Conservation (phyloP, 495 filamentous ascomycete genomes). For the Neurospora sp. region DNA sequence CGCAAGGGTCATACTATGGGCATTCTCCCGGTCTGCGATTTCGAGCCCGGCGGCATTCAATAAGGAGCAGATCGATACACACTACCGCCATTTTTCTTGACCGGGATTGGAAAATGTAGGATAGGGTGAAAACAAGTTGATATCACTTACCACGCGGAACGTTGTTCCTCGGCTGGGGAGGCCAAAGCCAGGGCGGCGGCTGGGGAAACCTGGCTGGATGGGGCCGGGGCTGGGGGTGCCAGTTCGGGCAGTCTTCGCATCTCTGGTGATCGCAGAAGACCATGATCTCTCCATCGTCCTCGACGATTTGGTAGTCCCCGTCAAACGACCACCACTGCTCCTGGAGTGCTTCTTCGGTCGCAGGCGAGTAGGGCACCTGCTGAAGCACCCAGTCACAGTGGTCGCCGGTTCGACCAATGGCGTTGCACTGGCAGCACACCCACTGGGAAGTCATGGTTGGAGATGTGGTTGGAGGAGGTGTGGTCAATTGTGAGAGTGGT, state of each 20-base stretch:
- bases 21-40: conserved; percentile 11
- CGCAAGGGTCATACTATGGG: conserved; percentile 28
- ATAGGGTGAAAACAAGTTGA: neutral
- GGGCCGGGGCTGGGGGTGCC: neutral
- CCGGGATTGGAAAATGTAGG: no score
- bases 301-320: neutral
- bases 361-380: neutral
- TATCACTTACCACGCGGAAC: neutral
- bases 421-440: neutral
- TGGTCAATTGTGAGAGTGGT: neutral
- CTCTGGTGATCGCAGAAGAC: neutral
- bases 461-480: neutral
- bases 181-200: neutral
- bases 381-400: neutral
- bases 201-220: neutral
- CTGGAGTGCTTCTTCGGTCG: neutral
- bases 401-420: neutral
- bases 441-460: neutral
- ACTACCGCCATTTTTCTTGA: conserved; percentile 20
- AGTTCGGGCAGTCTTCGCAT: neutral
- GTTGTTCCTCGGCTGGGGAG: neutral
- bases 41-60: conserved; percentile 30
- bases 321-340: neutral
- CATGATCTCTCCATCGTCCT: neutral
- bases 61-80: conserved; percentile 28